Evolutionary conservation across 306 rosid genomes (phyloP).

Genomic region (Vicia sativa): DNA sequence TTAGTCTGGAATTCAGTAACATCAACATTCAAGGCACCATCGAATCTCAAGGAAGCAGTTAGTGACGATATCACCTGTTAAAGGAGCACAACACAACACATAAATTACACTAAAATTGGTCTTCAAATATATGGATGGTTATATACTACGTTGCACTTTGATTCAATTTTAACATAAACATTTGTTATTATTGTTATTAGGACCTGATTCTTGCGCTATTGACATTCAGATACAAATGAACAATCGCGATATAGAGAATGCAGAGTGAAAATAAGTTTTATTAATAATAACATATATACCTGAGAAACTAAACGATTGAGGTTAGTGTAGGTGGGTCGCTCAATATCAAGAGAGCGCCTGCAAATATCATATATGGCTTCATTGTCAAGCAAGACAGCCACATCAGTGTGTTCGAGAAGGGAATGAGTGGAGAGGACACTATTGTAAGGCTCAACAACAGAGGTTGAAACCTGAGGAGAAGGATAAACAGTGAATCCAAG

Average conservation of each 20-base stretch:
- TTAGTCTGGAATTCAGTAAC: constrained; percentile 88
- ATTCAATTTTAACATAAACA: neutral
- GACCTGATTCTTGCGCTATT: neutral
- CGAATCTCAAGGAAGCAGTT: constrained; percentile 79
- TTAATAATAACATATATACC: constrained; percentile 34
- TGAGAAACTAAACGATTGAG: constrained; percentile 84
- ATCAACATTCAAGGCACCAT: constrained; percentile 86
- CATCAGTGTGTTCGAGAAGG: constrained; percentile 85
- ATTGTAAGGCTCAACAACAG: constrained; percentile 92
- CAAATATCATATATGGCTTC: constrained; percentile 87
- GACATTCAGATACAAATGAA: neutral
- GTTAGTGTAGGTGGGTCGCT: constrained; percentile 84
- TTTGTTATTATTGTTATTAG: neutral
- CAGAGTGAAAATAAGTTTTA: neutral
- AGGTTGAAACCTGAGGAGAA: constrained; percentile 89
- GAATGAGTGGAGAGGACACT: constrained; percentile 91
- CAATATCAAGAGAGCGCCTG: constrained; percentile 85
- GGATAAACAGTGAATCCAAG: constrained; percentile 86
- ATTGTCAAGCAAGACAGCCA: constrained; percentile 70
- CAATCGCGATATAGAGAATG: neutral
- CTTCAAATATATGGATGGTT: neutral
- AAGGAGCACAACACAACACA: neutral
- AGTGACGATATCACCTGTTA: constrained; percentile 74
- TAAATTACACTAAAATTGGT: neutral
- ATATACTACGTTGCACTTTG: neutral